phyloP scores from a whole-genome alignment of 2,329 filamentous ascomycete genomes.

The Ilyonectria robusta region DNA sequence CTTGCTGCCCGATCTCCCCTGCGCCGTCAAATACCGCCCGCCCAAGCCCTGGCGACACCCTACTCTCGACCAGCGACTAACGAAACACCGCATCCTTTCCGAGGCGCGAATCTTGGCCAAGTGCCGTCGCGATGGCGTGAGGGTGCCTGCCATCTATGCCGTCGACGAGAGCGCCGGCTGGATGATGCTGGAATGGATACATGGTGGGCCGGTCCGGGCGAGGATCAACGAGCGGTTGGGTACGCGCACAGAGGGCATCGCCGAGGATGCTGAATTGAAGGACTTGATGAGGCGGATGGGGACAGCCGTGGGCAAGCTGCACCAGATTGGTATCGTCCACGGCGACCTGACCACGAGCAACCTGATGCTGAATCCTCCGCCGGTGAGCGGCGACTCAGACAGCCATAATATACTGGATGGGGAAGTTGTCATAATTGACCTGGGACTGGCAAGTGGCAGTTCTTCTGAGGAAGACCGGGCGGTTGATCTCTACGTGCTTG shows the following conservation, averaged over 20 bases:
- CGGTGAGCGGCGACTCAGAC: conserved; percentile 36
- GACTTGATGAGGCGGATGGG: conserved; percentile 81
- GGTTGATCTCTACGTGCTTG: conserved; percentile 95
- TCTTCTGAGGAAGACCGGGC: conserved; percentile 91
- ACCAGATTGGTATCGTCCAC: conserved; percentile 89
- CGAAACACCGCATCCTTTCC: conserved; percentile 86
- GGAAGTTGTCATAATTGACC: conserved; percentile 92
- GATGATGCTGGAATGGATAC: conserved; percentile 89
- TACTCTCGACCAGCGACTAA: conserved; percentile 88
- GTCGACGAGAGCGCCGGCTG: conserved; percentile 76
- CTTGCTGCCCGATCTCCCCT: conserved; percentile 76
- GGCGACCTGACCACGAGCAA: conserved; percentile 98
- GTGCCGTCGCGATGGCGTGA: conserved; percentile 83
- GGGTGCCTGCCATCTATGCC: conserved; percentile 86
- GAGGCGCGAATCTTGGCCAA: conserved; percentile 89
- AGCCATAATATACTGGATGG: conserved; percentile 65
- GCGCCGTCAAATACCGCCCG: conserved; percentile 92
- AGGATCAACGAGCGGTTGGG: conserved; percentile 79
- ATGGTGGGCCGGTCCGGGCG: conserved; percentile 78
- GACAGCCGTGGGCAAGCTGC: conserved; percentile 79
- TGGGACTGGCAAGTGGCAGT: conserved; percentile 88
- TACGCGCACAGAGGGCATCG: conserved; percentile 56
- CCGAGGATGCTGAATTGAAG: conserved; percentile 66
- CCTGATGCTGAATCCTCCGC: conserved; percentile 79
- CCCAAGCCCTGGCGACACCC: conserved; percentile 94